Conservation (phyloP, 192 early-diverging fungal species). For the Phycomyces nitens region DNA sequence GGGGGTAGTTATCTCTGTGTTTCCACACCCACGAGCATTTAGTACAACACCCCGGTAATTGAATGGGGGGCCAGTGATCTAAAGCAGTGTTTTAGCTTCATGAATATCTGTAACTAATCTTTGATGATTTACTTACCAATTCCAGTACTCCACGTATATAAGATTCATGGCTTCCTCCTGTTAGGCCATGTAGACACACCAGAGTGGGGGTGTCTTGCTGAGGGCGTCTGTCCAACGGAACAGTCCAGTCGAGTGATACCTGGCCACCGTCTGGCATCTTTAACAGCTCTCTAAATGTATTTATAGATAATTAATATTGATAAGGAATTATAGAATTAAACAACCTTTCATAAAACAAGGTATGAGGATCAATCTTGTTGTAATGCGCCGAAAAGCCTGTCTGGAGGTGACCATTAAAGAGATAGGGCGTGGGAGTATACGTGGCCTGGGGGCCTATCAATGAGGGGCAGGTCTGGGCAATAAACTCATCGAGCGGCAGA, state of each 20-base stretch:
- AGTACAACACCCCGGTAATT: slow-evolving; percentile 77
- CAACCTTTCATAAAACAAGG: slow-evolving; percentile 64
- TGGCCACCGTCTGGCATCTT: slow-evolving; percentile 80
- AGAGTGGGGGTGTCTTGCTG: slow-evolving; percentile 68
- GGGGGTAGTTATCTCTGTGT: slow-evolving; percentile 73
- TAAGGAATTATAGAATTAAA: too few species aligned
- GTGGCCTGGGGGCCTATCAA: slow-evolving; percentile 45
- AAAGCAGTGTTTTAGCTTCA: too few species aligned
- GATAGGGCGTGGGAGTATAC: slow-evolving; percentile 70
- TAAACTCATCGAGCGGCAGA: slow-evolving; percentile 30
- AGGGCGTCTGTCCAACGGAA: slow-evolving; percentile 49
- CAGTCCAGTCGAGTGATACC: slow-evolving; percentile 87
- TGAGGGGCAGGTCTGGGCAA: slow-evolving; percentile 50
- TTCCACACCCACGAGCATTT: slow-evolving; percentile 89
- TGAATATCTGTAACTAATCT: too few species aligned
- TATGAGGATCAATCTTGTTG: slow-evolving; percentile 29
- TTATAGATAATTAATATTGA: slow-evolving; percentile 4
- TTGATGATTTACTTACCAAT: slow-evolving; percentile 34
- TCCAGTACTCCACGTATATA: slow-evolving; percentile 78
- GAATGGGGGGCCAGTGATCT: slow-evolving; percentile 47
- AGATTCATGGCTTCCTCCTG: slow-evolving; percentile 88
- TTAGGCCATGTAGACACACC: slow-evolving; percentile 86
- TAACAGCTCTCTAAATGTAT: slow-evolving; percentile 43
- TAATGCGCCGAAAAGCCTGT: slow-evolving; percentile 62
- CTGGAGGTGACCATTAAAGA: slow-evolving; percentile 79